Evolutionary conservation across 2,329 filamentous ascomycete genomes (phyloP), one percentile per base, ranked within the genome.

Genomic region (Fonsecaea monophora): DNA sequence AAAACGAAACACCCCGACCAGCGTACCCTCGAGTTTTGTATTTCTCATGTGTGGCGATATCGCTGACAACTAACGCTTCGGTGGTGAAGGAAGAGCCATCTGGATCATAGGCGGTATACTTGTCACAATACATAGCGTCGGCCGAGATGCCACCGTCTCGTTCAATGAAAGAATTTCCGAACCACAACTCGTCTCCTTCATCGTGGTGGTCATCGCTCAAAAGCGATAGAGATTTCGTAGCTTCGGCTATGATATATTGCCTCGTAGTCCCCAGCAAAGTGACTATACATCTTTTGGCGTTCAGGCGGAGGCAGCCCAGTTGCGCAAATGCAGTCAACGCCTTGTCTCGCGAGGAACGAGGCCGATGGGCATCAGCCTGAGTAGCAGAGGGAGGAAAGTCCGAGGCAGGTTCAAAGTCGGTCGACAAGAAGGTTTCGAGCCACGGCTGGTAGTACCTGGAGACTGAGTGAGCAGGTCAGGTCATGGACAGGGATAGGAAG

Each of bases 231-330:
- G 75, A 76, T 0, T 77, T 77, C 0, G 83, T 83, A 5, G 83
- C 82, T 68, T 86, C 84, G 61, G 84, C 83, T 15, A 86, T 74
- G 21, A 86, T 75, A 67, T 85, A 72, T 66, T 87, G 83, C 54
- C 78, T 72, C 4, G 77, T 76, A 4, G 74, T 74, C 68, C 85
- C 84, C 67, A 87, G 85, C 18, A 87, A 75, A 1, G 84, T 86
- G 56, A 87, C 78, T 25, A 85, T 70, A 15, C 78, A 76, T 35
- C 83, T 79, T 21, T 77, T 73, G 4, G 77, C 78, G n/a, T 79
- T 76, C 3, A 85, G 75, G 13, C 81, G 78, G 60, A 81, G 74
- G 4, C 80, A 77, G 1, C 78, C 83, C 4, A 86, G 77, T 71
- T 86, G 83, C 21, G 84, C 83, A 60, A 85, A 80, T 5, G 82